phyloP scores from a whole-genome alignment of 129 eudicot genomes.

The Artemisia argyi region DNA sequence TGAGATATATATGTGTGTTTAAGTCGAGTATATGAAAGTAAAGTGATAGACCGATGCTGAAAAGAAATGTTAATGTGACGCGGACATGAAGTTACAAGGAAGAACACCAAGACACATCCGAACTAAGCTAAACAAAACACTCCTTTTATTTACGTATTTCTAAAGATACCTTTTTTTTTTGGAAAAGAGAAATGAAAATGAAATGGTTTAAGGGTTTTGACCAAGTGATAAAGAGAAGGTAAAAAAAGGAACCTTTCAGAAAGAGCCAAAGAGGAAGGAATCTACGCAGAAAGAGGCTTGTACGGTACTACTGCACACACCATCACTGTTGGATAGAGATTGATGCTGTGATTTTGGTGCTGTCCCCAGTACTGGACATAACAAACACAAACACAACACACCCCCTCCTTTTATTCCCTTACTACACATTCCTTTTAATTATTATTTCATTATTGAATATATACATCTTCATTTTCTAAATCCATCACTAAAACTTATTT shows the following conservation, averaged over 20 bases:
- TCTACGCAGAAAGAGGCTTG: slow-evolving; percentile 40
- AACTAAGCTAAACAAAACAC: too few species aligned
- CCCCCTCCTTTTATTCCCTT: slow-evolving; percentile 16
- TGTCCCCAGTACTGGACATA: slow-evolving; percentile 43
- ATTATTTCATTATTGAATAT: too few species aligned
- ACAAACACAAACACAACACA: slow-evolving; percentile 33
- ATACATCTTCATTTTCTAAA: neutral
- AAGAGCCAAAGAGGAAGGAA: slow-evolving; percentile 43
- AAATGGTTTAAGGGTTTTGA: slow-evolving; percentile 23
- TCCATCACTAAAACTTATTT: neutral
- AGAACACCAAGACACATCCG: too few species aligned
- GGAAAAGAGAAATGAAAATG: neutral
- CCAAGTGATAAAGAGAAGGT: slow-evolving; percentile 32
- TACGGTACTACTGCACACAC: slow-evolving; percentile 34
- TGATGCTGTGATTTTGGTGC: slow-evolving; percentile 42
- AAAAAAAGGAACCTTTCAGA: slow-evolving; percentile 28
- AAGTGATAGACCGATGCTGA: too few species aligned
- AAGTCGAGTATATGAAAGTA: too few species aligned
- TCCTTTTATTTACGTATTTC: too few species aligned
- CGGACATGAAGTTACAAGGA: too few species aligned
- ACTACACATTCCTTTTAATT: neutral
- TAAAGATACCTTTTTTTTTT: neutral
- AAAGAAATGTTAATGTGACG: too few species aligned
- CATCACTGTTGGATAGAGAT: slow-evolving; percentile 43
- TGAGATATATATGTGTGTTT: too few species aligned